Evolutionary conservation across 2,329 filamentous ascomycete genomes (phyloP).

Genomic region (Pezicula neosporulosa): DNA sequence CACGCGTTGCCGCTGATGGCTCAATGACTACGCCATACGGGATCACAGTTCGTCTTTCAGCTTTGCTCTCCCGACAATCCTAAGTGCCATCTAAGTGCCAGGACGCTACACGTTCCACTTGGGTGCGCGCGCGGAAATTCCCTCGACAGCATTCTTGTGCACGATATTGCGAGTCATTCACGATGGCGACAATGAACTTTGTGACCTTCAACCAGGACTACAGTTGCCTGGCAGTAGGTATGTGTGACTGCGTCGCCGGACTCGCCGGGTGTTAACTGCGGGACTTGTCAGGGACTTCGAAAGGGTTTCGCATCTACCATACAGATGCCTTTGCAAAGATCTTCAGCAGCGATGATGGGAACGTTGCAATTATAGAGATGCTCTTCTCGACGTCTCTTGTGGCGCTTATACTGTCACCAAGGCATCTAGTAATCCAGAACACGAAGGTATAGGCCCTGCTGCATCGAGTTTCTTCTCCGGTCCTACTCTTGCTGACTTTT

Average conservation of each 20-base stretch:
- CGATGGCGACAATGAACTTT: conserved; percentile 81
- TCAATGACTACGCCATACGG: neutral
- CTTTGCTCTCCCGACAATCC: conserved; percentile 1
- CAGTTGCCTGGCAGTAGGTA: conserved; percentile 92
- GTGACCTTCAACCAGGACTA: conserved; percentile 99
- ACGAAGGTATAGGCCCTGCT: conserved; percentile 67
- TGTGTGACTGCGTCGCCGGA: conserved; percentile 29
- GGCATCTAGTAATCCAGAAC: conserved; percentile 93
- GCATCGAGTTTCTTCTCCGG: neutral
- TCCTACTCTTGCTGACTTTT: conserved; percentile 4
- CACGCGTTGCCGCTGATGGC: neutral
- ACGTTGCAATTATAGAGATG: conserved; percentile 97
- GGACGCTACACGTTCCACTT: neutral
- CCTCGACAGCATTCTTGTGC: neutral
- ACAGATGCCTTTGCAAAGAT: conserved; percentile 95
- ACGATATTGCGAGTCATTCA: conserved; percentile 17
- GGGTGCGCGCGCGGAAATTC: neutral
- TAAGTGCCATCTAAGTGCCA: neutral
- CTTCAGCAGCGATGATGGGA: conserved; percentile 90
- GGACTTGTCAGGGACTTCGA: conserved; percentile 69
- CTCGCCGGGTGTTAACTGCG: conserved; percentile 2
- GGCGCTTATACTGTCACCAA: conserved; percentile 85
- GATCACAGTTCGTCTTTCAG: neutral
- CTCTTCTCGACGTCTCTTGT: conserved; percentile 97
- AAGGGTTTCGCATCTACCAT: conserved; percentile 93